Conservation (phyloP, 148 eudicot genomes). For the Rhododendron henanense region DNA sequence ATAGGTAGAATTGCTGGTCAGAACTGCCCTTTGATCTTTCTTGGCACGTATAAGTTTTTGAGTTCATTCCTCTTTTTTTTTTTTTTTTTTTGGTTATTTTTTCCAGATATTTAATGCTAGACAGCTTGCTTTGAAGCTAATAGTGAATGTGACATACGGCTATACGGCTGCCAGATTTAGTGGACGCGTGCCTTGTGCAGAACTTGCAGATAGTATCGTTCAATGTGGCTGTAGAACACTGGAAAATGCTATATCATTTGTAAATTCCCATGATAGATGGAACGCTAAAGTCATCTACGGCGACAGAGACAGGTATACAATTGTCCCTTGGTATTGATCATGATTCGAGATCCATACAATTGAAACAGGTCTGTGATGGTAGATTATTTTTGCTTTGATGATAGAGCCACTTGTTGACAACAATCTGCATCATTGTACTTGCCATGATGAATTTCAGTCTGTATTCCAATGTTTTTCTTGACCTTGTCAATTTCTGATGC, state of each 20-base stretch:
- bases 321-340: neutral
- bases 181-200: constrained; percentile 99
- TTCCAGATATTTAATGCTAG: constrained; percentile 80
- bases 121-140: constrained; percentile 92
- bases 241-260: constrained; percentile 81
- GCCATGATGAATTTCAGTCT: neutral
- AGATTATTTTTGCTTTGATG: neutral
- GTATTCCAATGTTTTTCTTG: neutral
- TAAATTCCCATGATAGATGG: constrained; percentile 71
- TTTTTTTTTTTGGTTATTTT: neutral
- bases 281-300: constrained; percentile 88
- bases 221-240: constrained; percentile 98
- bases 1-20: neutral
- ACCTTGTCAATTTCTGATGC: neutral
- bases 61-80: neutral
- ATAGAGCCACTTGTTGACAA: neutral
- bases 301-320: constrained; percentile 86
- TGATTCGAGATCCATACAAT: neutral
- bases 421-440: neutral
- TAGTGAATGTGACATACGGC: constrained; percentile 95
- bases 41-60: neutral
- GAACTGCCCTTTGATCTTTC: neutral
- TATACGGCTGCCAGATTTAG: constrained; percentile 99
- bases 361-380: neutral
- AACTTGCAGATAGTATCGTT: constrained; percentile 95